Base-by-base conservation (phyloP, 2,329 filamentous ascomycete species). In the Lasiodiplodia hormozganensis region DNA sequence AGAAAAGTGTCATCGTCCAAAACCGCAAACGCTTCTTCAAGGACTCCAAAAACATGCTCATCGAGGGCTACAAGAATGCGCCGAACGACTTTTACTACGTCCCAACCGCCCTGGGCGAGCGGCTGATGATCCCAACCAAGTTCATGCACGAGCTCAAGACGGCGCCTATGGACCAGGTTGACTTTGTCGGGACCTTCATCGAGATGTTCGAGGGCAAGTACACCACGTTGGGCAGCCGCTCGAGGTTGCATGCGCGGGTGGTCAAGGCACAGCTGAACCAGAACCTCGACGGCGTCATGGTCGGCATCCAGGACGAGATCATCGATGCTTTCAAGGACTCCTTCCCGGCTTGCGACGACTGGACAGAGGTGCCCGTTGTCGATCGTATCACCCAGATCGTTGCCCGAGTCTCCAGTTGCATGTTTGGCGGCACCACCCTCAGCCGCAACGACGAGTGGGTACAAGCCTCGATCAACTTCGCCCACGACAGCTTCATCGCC, bases 371-470 rank as follows among this genome's bases (percentile, higher is more conserved):
- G 52, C 78, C 78, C 31, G 60, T 69, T 14, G 67, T 70, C 36
- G 54, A 71, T 21, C 16, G 79, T 83, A 49, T 86, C 5, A 76
- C 84, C 3, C 80, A 82, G 21, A 81, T 85, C 53, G 80, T 86
- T 1, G 82, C 81, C 62, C 81, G 80, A 69, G 79, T 82, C 0
- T 84, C 82, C 0, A 84, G 84, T 2, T 77, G 82, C 14, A 74
- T 85, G 38, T 85, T 86, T 62, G 77, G 85, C 36, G 84, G 84
- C 5, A 73, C 81, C 1, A 82, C 84, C 65, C 78, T 85, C 1
- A 83, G 82, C 70, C 82, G 80, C 40, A 73, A 78, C 4, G 81
- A 83, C 52, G 75, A 78, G 25, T 86, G 85, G 71, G 72, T 85
- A 2, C 78, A 84, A 52, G 76, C 80, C 7, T 79, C 81, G 18